These are phyloP conservation scores for Avena eriantha DNA, from an alignment of 176 grass and related monocot species.

Conservation along the genomic window DNA sequence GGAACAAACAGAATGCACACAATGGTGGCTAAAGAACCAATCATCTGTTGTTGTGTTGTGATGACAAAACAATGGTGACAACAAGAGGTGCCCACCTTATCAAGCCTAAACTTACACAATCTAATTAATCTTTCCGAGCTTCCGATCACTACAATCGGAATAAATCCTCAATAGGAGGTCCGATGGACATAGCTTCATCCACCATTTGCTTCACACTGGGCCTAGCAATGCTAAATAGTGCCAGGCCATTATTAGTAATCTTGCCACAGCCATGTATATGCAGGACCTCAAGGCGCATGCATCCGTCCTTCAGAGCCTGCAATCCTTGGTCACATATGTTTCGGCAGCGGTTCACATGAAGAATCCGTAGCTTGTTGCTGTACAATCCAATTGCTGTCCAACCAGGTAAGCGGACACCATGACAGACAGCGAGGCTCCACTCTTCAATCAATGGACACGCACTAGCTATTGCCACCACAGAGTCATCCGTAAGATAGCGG, in stretches of 20 bases:
- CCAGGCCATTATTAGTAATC: slow-evolving; percentile 58
- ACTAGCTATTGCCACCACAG: slow-evolving; percentile 64
- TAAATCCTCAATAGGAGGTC: slow-evolving; percentile 66
- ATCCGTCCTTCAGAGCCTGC: slow-evolving; percentile 64
- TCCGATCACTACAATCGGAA: slow-evolving; percentile 50
- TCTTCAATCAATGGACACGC: slow-evolving; percentile 79
- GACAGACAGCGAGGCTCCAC: slow-evolving; percentile 82
- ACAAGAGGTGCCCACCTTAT: not conserved
- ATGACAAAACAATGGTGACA: slow-evolving; percentile 19
- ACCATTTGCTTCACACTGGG: slow-evolving; percentile 56
- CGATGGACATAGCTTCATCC: slow-evolving; percentile 68
- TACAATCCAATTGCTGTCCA: slow-evolving; percentile 71
- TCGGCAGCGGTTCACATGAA: slow-evolving; percentile 79
- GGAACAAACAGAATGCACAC: slow-evolving; percentile 32
- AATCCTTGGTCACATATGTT: slow-evolving; percentile 73
- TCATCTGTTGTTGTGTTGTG: not conserved
- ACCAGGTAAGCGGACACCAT: slow-evolving; percentile 65
- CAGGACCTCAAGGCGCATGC: slow-evolving; percentile 58
- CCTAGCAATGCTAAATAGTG: slow-evolving; percentile 72
- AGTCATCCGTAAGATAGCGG: slow-evolving; percentile 63
- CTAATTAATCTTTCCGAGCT: slow-evolving; percentile 16
- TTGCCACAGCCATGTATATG: slow-evolving; percentile 65
- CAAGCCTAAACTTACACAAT: slow-evolving; percentile 22
- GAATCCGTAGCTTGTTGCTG: slow-evolving; percentile 69
- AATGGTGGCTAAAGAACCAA: slow-evolving; percentile 24